Base-by-base conservation (phyloP, 768 basidiomycete species). In the Amanita thiersii region DNA sequence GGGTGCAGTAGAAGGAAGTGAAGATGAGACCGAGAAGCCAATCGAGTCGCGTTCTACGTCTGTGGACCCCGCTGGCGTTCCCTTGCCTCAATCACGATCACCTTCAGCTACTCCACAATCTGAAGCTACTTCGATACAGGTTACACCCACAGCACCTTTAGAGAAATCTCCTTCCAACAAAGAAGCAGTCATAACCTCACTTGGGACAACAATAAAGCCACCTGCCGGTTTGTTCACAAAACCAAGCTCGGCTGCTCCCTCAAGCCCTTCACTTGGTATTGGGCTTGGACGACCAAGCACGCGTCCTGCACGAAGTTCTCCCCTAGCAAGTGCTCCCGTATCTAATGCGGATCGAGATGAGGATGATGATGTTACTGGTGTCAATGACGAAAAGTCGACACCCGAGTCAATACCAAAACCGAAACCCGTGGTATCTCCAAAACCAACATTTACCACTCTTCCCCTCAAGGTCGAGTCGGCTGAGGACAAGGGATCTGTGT, bases 301-400 rank as follows among this genome's bases (percentile, higher is more conserved):
- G 5, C 73, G 79, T 5, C 85, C 85, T 0, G 58, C 69, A 2
- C 76, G 82, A n/a, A 88, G 86, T 49, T 87, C 86, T 2, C 86
- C 86, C 1, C 63, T 88, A 37, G 79, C 86, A 3, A 76, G 59
- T 43, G 64, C 69, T 4, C 63, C 77, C 39, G 63, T 63, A 42
- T 73, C 66, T 47, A 63, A 50, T 4, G 61, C 60, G 8, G 71
- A 72, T 11, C 73, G 73, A 6, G 64, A 63, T 9, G 69, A 70
- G 24, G 66, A 64, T 11, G 38, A 44, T 18, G 26, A 46, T 9
- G 39, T 48, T 11, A 39, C 45, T 18, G 26, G 46, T 9, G 39
- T 48, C 31, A 31, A 47, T 23, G 26, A 41, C 19, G 40, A 45
- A 17, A 33, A 35, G 40, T 49, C 48, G 14, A 31, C 46, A 29